phyloP scores from a whole-genome alignment of 2,329 filamentous ascomycete species.

The Ophiocordyceps polyrhachis-furcata region DNA sequence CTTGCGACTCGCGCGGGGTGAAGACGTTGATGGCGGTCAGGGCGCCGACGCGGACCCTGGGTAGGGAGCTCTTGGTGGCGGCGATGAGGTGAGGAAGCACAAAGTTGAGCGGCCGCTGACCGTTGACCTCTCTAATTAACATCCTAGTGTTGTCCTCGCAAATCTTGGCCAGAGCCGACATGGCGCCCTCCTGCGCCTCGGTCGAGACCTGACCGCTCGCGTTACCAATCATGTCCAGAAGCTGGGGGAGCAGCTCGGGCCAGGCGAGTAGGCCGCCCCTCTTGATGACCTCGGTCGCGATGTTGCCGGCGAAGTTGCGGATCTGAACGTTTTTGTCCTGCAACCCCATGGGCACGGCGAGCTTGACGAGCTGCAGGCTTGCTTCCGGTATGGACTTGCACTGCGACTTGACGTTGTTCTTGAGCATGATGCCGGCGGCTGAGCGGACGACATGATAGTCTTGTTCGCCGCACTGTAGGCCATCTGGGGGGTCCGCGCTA shows the following conservation, averaged over 20 bases:
- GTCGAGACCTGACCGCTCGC: conserved; percentile 44
- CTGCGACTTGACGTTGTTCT: conserved; percentile 68
- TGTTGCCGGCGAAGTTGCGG: conserved; percentile 74
- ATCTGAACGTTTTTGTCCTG: conserved; percentile 71
- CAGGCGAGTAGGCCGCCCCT: conserved; percentile 74
- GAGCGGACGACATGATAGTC: conserved; percentile 64
- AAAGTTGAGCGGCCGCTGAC: conserved; percentile 70
- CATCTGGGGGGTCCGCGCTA: conserved; percentile 41
- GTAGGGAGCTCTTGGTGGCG: conserved; percentile 57
- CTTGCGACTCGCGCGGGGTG: conserved; percentile 65
- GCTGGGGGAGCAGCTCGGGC: conserved; percentile 74
- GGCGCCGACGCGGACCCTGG: conserved; percentile 64
- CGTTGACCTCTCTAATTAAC: conserved; percentile 72
- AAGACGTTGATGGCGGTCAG: conserved; percentile 83
- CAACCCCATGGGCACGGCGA: conserved; percentile 58
- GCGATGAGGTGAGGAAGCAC: conserved; percentile 82
- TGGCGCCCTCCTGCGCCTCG: conserved; percentile 76
- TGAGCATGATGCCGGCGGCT: conserved; percentile 83
- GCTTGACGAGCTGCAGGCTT: conserved; percentile 61
- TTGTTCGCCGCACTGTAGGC: conserved; percentile 35
- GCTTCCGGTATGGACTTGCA: conserved; percentile 59
- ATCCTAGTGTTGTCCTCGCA: conserved; percentile 89
- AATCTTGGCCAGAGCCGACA: conserved; percentile 83
- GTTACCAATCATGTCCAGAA: conserved; percentile 64
- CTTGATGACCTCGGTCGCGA: conserved; percentile 80